Conservation (phyloP, 768 basidiomycete species). For the Chalciporus sphaerocephalus region DNA sequence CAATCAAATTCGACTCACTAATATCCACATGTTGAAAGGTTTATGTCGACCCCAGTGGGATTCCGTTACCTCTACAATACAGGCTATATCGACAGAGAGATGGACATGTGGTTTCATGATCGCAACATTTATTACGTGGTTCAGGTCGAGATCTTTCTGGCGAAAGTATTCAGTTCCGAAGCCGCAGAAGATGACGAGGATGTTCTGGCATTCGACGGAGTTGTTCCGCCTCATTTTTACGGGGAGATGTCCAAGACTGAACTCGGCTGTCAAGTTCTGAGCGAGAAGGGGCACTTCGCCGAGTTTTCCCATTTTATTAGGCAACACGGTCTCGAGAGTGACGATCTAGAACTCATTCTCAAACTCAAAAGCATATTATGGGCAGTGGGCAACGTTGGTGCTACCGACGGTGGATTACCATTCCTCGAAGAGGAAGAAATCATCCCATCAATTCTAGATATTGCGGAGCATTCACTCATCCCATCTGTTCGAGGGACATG, state of each 20-base stretch:
- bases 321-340: constrained; percentile 77
- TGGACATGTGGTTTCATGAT: constrained; percentile 95
- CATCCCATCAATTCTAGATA: constrained; percentile 83
- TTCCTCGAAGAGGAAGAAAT: constrained; percentile 96
- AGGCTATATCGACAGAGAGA: constrained; percentile 89
- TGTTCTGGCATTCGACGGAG: constrained; percentile 71
- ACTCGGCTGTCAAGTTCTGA: constrained; percentile 86
- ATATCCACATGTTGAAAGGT: constrained; percentile 44
- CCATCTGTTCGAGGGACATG: constrained; percentile 94
- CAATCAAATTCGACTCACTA: background rate
- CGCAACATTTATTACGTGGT: constrained; percentile 92
- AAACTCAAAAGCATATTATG: constrained; percentile 94
- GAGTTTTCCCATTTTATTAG: constrained; percentile 91
- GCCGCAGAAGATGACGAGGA: constrained; percentile 65
- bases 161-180: constrained; percentile 63
- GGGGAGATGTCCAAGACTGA: constrained; percentile 97
- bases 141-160: constrained; percentile 87
- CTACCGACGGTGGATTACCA: constrained; percentile 84
- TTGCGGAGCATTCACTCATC: constrained; percentile 84
- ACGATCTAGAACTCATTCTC: constrained; percentile 78
- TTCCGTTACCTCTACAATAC: constrained; percentile 90
- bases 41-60: constrained; percentile 90
- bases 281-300: constrained; percentile 85
- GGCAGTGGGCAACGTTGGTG: constrained; percentile 97
- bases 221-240: constrained; percentile 93